Conservation (phyloP, 805 yeast species). For the Torulaspora quercuum region DNA sequence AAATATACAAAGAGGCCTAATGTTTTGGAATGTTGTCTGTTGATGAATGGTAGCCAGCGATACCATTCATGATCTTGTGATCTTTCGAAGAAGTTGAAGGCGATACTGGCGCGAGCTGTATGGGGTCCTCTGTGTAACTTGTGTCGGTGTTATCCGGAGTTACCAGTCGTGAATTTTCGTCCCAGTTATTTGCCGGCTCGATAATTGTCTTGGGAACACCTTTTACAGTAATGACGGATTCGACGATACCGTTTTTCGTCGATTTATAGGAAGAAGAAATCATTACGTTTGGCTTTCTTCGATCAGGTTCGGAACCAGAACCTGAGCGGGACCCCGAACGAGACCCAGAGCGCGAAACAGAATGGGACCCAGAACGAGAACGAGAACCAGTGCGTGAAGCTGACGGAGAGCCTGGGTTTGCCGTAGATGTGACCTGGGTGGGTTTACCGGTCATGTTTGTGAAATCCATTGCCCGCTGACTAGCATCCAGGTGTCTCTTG, state of each 20-base stretch:
- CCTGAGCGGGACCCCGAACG: slow-evolving; percentile 4
- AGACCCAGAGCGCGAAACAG: slow-evolving; percentile 1
- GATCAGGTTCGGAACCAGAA: slow-evolving; percentile 1
- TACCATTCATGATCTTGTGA: too few relatives aligned
- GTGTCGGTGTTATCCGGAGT: slow-evolving; percentile 4
- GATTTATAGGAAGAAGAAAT: slow-evolving; percentile 27
- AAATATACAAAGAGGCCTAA: too few relatives aligned
- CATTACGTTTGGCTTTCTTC: slow-evolving; percentile 9
- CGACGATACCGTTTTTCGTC: slow-evolving; percentile 55
- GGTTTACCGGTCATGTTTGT: slow-evolving; percentile 18
- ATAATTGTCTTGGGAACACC: slow-evolving; percentile 86
- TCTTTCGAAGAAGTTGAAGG: too few relatives aligned
- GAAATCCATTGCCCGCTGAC: slow-evolving; percentile 13
- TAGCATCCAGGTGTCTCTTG: slow-evolving; percentile 13
- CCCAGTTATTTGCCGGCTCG: slow-evolving; percentile 55
- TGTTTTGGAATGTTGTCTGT: too few relatives aligned
- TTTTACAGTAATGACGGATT: slow-evolving; percentile 74
- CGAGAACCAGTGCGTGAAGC: not conserved
- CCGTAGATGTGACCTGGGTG: slow-evolving; percentile 14
- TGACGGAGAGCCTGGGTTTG: not conserved
- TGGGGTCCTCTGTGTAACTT: slow-evolving; percentile 3
- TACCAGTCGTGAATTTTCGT: slow-evolving; percentile 22
- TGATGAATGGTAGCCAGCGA: too few relatives aligned
- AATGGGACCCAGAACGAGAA: slow-evolving; percentile 4
- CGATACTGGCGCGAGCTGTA: too few relatives aligned